These are phyloP conservation scores for Floccularia luteovirens DNA, from an alignment of 768 basidiomycete genomes.

Conservation along the genomic window DNA sequence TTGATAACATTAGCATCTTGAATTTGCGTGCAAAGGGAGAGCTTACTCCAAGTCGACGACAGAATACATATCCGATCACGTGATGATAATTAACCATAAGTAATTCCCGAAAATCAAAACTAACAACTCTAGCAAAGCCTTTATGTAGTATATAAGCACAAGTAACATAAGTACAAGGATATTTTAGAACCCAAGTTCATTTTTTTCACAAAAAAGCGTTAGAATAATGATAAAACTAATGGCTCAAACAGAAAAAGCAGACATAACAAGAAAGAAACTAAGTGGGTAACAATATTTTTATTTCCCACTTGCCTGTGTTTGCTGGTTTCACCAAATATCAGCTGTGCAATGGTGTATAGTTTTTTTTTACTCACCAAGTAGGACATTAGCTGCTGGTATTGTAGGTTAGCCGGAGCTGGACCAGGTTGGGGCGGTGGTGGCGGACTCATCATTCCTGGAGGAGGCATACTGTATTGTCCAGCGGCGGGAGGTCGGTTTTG, in stretches of 20 bases:
- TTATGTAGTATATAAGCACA: too few species aligned
- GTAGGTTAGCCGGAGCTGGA: slow-evolving; percentile 30
- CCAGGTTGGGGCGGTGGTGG: slow-evolving; percentile 28
- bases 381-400: slow-evolving; percentile 64
- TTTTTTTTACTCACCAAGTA: slow-evolving; percentile 42
- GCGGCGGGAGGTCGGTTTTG: slow-evolving; percentile 15
- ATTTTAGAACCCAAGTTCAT: too few species aligned
- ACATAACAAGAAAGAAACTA: neutral
- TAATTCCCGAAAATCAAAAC: too few species aligned
- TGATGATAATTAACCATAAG: too few species aligned
- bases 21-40: too few species aligned
- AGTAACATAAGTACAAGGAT: too few species aligned
- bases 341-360: neutral
- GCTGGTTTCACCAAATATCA: slow-evolving; percentile 12
- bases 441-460: slow-evolving; percentile 33
- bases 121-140: too few species aligned
- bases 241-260: neutral
- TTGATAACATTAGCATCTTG: slow-evolving; percentile 62
- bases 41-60: too few species aligned
- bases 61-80: too few species aligned
- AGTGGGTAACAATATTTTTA: slow-evolving; percentile 5
- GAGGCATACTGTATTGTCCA: slow-evolving; percentile 28
- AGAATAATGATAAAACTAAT: neutral
- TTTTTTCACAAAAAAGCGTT: neutral
- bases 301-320: slow-evolving; percentile 22